Evolutionary conservation across 2,329 filamentous ascomycete species (phyloP), one percentile per base, ranked within the genome.

Genomic region (Aspergillus felis): DNA sequence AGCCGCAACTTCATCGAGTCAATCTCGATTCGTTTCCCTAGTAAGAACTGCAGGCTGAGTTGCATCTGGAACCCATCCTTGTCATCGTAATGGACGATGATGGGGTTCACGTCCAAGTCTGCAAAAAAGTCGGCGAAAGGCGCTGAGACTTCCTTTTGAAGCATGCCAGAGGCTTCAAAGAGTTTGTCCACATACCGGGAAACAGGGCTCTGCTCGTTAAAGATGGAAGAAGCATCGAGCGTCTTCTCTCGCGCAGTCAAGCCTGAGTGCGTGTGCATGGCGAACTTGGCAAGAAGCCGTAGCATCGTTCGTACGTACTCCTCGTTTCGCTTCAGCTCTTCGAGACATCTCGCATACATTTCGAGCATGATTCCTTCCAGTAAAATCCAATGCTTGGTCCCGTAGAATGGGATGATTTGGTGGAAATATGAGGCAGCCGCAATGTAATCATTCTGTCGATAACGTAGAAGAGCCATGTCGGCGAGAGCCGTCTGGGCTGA

Each of bases 401-500:
- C 88, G 65, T 94, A 96, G 60, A 90, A 89, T 0, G 88, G 87
- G 0, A 90, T 88, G 47, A 94, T 86, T 49, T 87, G 83, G 66
- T 88, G 84, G 66, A 99, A 94, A 67, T 90, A 92, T 0, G 83
- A 83, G 0, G 89, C 87, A 1, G 94, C 92, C 1, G 85, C 82
- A 2, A 78, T 79, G 68, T 87, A 92, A 63, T 97, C 90, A 24
- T 84, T 83, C 3, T 90, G 79, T 58, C 89, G 84, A 64, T 88
- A 94, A 67, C 93, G 92, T 52, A 97, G 78, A 4, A 94, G 83
- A 1, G 92, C 94, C 49, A 97, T 82, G 72, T 99, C 94, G 9
- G 91, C 89, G 72, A 92, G 85, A 59, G 87, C 87, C 22, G 87
- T 83, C 64, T 95, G 87, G 0, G 89, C 87, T 7, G 91, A 90